A percentile compares a stretch with the other conserved stretches of the same genome.
Conservation (phyloP, 441 rosid species). For the Brassica balearica region DNA sequence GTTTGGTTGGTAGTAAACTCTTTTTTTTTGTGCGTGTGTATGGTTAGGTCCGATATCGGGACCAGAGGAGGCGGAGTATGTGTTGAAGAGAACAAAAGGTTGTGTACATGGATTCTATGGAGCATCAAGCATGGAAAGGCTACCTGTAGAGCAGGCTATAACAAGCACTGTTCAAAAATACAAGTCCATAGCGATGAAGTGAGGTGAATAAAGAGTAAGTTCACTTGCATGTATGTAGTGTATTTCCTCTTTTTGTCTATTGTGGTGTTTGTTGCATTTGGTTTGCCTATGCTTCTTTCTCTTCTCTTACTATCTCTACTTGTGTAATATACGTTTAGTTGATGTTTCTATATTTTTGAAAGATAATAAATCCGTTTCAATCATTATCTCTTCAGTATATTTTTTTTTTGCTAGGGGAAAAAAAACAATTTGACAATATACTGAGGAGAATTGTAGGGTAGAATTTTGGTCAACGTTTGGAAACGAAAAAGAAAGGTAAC, state of each 20-base stretch:
- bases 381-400: neutral
- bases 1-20: neutral
- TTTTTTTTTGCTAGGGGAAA: neutral
- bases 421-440: neutral
- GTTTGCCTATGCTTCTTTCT: constrained; percentile 3
- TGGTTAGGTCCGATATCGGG: constrained; percentile 86
- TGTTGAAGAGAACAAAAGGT: constrained; percentile 72
- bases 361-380: neutral
- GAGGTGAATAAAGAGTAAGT: constrained; percentile 39
- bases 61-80: constrained; percentile 77
- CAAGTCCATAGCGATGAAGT: constrained; percentile 73
- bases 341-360: neutral
- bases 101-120: constrained; percentile 92
- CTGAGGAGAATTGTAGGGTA: neutral
- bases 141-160: constrained; percentile 88
- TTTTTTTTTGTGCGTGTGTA: neutral
- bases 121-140: constrained; percentile 98
- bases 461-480: neutral
- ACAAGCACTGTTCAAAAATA: constrained; percentile 73
- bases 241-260: constrained; percentile 1
- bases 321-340: neutral
- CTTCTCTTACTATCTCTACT: neutral
- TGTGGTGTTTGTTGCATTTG: constrained; percentile 13
- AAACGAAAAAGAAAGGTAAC: neutral
- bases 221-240: neutral